phyloP scores from a whole-genome alignment of 2,329 filamentous ascomycete genomes.

The Ambrosiella cleistominuta region DNA sequence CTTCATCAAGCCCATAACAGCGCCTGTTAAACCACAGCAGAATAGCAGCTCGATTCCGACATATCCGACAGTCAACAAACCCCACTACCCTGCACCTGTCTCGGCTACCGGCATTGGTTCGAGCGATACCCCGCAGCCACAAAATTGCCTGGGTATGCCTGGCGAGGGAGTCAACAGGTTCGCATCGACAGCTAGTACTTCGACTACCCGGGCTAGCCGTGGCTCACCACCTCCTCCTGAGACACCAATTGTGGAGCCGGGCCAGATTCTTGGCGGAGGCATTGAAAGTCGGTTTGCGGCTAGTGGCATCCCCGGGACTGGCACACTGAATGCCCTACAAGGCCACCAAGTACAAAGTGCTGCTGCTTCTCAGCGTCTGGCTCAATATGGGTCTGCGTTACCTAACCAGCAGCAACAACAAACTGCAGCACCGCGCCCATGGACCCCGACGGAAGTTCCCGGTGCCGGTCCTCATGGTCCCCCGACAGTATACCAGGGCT shows the following conservation, averaged over 20 bases:
- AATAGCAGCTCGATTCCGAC: not conserved
- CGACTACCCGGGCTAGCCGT: conserved; percentile 77
- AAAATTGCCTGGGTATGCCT: conserved; percentile 22
- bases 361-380: conserved; percentile 62
- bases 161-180: conserved; percentile 38
- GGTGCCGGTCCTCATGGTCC: conserved; percentile 76
- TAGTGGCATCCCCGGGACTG: conserved; percentile 72
- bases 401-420: conserved; percentile 16
- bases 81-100: conserved; percentile 43
- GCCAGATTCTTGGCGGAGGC: conserved; percentile 52
- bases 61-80: conserved; percentile 30
- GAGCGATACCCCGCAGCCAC: conserved; percentile 5
- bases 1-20: conserved; percentile 48
- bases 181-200: conserved; percentile 75
- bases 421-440: conserved; percentile 46
- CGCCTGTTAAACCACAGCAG: conserved; percentile 20
- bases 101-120: not conserved
- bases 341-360: conserved; percentile 39
- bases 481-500: conserved; percentile 80
- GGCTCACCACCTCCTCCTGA: conserved; percentile 91
- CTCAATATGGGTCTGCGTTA: conserved; percentile 49
- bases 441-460: conserved; percentile 87
- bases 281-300: conserved; percentile 87
- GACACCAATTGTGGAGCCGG: conserved; percentile 64
- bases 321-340: conserved; percentile 58